Conservation (phyloP, 2,329 filamentous ascomycete genomes). For the Aspergillus awamori region DNA sequence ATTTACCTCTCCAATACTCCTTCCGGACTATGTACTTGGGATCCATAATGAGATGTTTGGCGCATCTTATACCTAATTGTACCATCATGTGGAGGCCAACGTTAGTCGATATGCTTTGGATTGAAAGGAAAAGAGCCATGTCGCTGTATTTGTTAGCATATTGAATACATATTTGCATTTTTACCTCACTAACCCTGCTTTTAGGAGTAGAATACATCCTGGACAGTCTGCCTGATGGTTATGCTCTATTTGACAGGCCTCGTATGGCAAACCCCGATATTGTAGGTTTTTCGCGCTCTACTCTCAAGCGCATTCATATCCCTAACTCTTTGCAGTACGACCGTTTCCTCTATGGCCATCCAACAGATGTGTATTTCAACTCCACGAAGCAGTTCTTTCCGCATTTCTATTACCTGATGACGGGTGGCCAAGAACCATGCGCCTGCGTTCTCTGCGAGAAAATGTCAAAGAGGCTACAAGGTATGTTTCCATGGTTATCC, state of each 20-base stretch:
- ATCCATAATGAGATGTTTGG: neutral
- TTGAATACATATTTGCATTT: neutral
- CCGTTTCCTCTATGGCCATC: conserved; percentile 62
- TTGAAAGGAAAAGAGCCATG: neutral
- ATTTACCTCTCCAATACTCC: neutral
- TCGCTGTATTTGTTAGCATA: neutral
- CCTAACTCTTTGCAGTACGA: conserved; percentile 45
- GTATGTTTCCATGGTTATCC: neutral
- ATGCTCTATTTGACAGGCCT: conserved; percentile 54
- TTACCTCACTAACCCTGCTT: neutral
- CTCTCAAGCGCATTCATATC: neutral
- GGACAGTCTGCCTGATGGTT: conserved; percentile 58
- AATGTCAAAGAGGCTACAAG: conserved; percentile 20
- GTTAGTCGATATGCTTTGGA: neutral
- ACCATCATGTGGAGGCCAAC: neutral
- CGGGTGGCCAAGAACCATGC: conserved; percentile 50
- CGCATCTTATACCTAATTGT: neutral
- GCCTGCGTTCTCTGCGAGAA: conserved; percentile 53
- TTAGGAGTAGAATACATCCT: conserved; percentile 54
- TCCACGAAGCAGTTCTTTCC: conserved; percentile 59
- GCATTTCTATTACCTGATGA: conserved; percentile 62
- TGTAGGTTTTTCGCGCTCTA: conserved; percentile 29
- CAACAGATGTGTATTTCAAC: conserved; percentile 53
- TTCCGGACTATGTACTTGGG: neutral
- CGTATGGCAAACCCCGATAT: conserved; percentile 42